Evolutionary conservation across 805 yeast species (phyloP).

Genomic region (Wickerhamiella allomyrinae): DNA sequence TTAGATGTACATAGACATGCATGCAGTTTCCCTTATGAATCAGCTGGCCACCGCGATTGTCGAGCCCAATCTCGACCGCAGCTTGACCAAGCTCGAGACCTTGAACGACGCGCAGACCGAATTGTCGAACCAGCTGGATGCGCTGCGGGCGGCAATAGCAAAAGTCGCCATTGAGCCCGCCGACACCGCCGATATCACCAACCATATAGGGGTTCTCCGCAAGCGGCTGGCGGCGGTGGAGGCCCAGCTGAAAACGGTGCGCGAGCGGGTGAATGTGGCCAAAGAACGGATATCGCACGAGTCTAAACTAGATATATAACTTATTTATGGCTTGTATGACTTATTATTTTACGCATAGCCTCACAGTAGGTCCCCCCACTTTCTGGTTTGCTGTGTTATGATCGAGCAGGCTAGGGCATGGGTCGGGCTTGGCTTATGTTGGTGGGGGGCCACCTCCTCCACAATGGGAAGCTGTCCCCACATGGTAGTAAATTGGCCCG

Average conservation of each 20-base stretch:
- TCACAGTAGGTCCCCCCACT: too few relatives aligned
- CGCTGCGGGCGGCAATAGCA: constrained; percentile 4
- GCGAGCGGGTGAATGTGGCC: background rate
- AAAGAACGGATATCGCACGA: background rate
- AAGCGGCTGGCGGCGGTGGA: constrained; percentile 10
- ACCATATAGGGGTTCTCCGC: background rate
- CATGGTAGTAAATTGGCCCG: too few relatives aligned
- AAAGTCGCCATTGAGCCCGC: constrained; percentile 11
- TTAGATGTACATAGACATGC: too few relatives aligned
- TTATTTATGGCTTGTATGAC: too few relatives aligned
- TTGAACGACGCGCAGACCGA: constrained; percentile 17
- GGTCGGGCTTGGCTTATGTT: too few relatives aligned
- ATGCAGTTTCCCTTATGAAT: background rate
- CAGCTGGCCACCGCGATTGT: constrained; percentile 4
- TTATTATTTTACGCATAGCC: too few relatives aligned
- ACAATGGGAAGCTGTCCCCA: too few relatives aligned
- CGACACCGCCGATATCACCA: constrained; percentile 5
- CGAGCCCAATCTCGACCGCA: constrained; percentile 4
- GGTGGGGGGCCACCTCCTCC: too few relatives aligned
- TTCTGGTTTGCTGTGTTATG: too few relatives aligned
- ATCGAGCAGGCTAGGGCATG: too few relatives aligned
- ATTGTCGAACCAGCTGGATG: constrained; percentile 12
- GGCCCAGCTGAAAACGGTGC: constrained; percentile 6
- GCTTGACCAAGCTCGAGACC: constrained; percentile 9
- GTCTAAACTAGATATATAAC: background rate